phyloP scores from a whole-genome alignment of 331 rosid genomes.

The Malus hybrid region DNA sequence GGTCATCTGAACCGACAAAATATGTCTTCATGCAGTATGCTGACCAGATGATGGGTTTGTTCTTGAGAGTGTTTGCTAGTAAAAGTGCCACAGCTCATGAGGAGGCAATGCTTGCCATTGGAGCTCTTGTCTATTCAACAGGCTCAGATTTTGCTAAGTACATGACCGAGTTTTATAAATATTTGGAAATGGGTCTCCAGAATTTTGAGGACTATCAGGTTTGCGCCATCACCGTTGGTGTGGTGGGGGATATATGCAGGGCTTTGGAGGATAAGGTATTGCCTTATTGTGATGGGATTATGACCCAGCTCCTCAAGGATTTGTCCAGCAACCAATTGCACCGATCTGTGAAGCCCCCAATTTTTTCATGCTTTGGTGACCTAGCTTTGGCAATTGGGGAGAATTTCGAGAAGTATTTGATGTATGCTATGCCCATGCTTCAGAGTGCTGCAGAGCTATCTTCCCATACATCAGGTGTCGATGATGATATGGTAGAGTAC shows the following conservation, averaged over 20 bases:
- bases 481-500: constrained; percentile 73
- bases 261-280: constrained; percentile 66
- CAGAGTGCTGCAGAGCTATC: constrained; percentile 88
- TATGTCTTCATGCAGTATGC: constrained; percentile 55
- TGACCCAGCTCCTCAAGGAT: constrained; percentile 77
- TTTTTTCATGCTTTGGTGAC: constrained; percentile 82
- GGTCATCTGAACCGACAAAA: constrained; percentile 58
- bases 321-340: constrained; percentile 79
- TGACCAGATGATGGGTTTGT: constrained; percentile 71
- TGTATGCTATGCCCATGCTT: constrained; percentile 88
- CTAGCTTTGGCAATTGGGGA: constrained; percentile 78
- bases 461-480: constrained; percentile 49
- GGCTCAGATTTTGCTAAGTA: constrained; percentile 64
- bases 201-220: constrained; percentile 85
- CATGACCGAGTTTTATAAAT: constrained; percentile 62
- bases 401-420: constrained; percentile 5
- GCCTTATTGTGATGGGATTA: constrained; percentile 73
- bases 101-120: constrained; percentile 89
- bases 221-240: constrained; percentile 80
- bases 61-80: constrained; percentile 67
- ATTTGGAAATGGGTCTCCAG: constrained; percentile 77
- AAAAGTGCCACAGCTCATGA: constrained; percentile 83
- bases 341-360: constrained; percentile 81
- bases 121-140: constrained; percentile 71
- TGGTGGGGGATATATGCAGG: constrained; percentile 76